These are phyloP conservation scores for Capsicum pubescens DNA, from an alignment of 257 asterid genomes.

Conservation along the genomic window DNA sequence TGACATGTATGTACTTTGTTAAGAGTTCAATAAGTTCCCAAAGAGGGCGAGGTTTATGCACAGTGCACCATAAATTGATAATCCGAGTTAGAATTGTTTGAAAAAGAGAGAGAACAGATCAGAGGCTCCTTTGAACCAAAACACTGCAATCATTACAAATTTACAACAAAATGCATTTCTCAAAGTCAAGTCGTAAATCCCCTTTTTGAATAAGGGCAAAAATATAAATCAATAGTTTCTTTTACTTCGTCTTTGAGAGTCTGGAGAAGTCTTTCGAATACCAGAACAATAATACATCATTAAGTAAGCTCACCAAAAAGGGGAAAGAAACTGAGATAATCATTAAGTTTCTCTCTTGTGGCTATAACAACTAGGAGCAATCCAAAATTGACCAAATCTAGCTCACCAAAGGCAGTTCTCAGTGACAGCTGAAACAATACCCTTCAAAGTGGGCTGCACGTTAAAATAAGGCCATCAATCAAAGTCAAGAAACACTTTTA, in stretches of 20 bases:
- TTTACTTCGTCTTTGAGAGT: not conserved
- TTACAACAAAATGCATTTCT: constrained; percentile 3
- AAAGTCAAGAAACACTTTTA: not conserved
- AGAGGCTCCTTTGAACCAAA: not conserved
- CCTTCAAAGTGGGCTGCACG: constrained; percentile 63
- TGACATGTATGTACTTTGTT: not conserved
- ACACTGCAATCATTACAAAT: not conserved
- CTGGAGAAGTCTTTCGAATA: constrained; percentile 1
- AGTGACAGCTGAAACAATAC: constrained; percentile 63
- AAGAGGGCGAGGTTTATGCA: not conserved
- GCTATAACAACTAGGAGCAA: not conserved
- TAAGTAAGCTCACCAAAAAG: not conserved
- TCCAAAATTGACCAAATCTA: constrained; percentile 13
- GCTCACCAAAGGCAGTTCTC: constrained; percentile 50
- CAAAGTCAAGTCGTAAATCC: not conserved
- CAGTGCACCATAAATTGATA: not conserved
- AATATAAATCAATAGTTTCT: not conserved
- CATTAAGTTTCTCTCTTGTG: not conserved
- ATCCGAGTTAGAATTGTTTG: not conserved
- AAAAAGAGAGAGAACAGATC: not conserved
- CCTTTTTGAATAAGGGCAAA: not conserved
- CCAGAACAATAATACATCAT: not conserved
- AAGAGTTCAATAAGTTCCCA: not conserved
- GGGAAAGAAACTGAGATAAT: not conserved
- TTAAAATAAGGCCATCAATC: not conserved